Evolutionary conservation across 108 stramenopile species (phyloP), one percentile per base, ranked within the genome.

Genomic region (Ochromonas danica): DNA sequence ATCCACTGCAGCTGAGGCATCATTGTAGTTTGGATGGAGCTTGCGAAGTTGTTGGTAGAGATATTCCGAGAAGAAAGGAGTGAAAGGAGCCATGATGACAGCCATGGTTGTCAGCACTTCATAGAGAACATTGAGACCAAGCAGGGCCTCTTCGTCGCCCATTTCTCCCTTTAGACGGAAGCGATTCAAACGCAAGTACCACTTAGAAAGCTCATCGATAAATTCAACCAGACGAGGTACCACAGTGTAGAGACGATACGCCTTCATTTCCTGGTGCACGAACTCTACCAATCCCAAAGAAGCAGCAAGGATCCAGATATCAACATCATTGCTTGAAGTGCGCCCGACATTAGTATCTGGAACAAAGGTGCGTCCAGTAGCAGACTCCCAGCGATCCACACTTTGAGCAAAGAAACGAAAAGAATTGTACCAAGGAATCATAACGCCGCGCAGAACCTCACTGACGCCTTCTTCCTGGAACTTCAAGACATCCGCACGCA

Each of bases 131-230:
- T 43, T 70, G 39, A 99, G 81, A n/a, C 95, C 96, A 41, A 82
- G 84, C 78, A 89, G 86, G 17, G 94, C 85, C 57, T 95, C 93
- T 17, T 79, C 79, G 65, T 92, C 91, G 25, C 90, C 93, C 71
- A 96, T 94, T 57, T 87, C 74, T 45, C 97, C 97, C 89, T 98
- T 98, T 67, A 99, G 93, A n/a, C 99, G 93, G 77, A 91, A 91
- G 61, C 99, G 94, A 88, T 99, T 99, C 65, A 99, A 85, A 39
- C 97, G 93, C 35, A 99, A 94, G 82, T 98, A 99, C 97, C 95
- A 97, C 86, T 99, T 98, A 38, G 99, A 98, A 6, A 99, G 92
- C 80, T 97, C 92, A 6, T 92, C 91, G 43, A 98, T 93, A 87
- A 94, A 98, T 39, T 80, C 81, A 43, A 99, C 95, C 80, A 99